These are phyloP conservation scores for Colletotrichum tabaci DNA, from an alignment of 2,329 filamentous ascomycete species.

Conservation along the genomic window DNA sequence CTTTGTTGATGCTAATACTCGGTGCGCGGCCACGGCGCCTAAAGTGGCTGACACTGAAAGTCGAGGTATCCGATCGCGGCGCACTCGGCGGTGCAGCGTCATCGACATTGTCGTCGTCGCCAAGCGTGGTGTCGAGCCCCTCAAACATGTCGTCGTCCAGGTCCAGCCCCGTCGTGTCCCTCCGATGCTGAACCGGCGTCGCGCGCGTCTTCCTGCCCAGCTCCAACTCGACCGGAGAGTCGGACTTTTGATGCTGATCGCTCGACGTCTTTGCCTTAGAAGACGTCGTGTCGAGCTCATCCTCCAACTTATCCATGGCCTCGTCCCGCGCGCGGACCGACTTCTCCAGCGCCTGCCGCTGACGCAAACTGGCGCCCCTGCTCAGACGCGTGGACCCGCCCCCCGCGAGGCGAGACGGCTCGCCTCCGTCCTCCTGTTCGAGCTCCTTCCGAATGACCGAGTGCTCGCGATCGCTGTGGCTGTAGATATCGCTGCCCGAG, in stretches of 20 bases:
- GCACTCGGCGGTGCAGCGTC: conserved; percentile 52
- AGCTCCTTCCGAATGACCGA: conserved; percentile 46
- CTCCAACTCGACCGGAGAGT: conserved; percentile 56
- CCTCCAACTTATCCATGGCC: conserved; percentile 54
- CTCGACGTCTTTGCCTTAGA: conserved; percentile 44
- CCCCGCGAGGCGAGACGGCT: neutral
- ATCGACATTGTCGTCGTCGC: conserved; percentile 58
- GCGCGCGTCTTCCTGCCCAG: conserved; percentile 54
- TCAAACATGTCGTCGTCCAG: conserved; percentile 65
- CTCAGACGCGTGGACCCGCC: conserved; percentile 33
- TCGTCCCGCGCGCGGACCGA: conserved; percentile 52
- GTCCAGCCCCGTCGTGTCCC: conserved; percentile 65
- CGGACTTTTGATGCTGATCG: conserved; percentile 48
- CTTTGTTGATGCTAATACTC: conserved; percentile 64
- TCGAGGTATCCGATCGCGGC: conserved; percentile 61
- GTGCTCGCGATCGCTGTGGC: conserved; percentile 54
- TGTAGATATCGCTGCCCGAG: conserved; percentile 51
- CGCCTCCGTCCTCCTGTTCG: conserved; percentile 12
- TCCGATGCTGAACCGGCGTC: conserved; percentile 53
- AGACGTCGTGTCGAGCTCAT: conserved; percentile 52
- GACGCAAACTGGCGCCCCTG: conserved; percentile 40
- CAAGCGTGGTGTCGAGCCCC: conserved; percentile 54
- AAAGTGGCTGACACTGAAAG: conserved; percentile 63
- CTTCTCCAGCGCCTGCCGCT: conserved; percentile 44
- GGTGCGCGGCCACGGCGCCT: conserved; percentile 61